These are phyloP conservation scores for Aegilops speltoides DNA, from an alignment of 176 grass and related monocot genomes.

Conservation along the genomic window DNA sequence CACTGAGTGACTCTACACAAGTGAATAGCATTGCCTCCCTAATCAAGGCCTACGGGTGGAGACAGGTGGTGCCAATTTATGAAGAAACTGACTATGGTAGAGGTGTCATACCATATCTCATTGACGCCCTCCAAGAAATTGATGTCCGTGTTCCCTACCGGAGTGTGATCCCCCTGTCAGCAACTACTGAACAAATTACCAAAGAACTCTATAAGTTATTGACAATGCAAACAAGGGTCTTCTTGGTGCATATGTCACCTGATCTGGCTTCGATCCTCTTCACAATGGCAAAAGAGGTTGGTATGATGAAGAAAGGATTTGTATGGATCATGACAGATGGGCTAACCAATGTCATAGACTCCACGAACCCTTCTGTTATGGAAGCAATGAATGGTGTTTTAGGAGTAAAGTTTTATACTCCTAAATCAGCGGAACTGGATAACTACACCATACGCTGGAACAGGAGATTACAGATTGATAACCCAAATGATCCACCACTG, in stretches of 20 bases:
- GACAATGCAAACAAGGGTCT: slow-evolving; percentile 69
- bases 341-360: slow-evolving; percentile 42
- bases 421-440: slow-evolving; percentile 30
- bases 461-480: slow-evolving; percentile 43
- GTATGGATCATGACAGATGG: slow-evolving; percentile 62
- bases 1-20: slow-evolving; percentile 41
- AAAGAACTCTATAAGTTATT: slow-evolving; percentile 52
- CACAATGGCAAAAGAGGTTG: slow-evolving; percentile 36
- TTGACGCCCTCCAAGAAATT: slow-evolving; percentile 34
- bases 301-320: slow-evolving; percentile 59
- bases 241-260: slow-evolving; percentile 50
- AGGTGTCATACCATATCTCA: slow-evolving; percentile 48
- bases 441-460: slow-evolving; percentile 49
- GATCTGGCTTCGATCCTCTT: slow-evolving; percentile 33
- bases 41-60: slow-evolving; percentile 53
- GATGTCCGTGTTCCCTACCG: slow-evolving; percentile 26
- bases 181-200: slow-evolving; percentile 35
- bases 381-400: slow-evolving; percentile 48
- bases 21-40: slow-evolving; percentile 42
- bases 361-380: neutral
- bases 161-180: slow-evolving; percentile 23
- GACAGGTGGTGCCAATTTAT: slow-evolving; percentile 45
- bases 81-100: slow-evolving; percentile 53
- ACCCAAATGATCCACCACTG: slow-evolving; percentile 28
- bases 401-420: slow-evolving; percentile 44